Evolutionary conservation across 768 basidiomycete species (phyloP).

Genomic region (Tubosaeta brunneosetosa): DNA sequence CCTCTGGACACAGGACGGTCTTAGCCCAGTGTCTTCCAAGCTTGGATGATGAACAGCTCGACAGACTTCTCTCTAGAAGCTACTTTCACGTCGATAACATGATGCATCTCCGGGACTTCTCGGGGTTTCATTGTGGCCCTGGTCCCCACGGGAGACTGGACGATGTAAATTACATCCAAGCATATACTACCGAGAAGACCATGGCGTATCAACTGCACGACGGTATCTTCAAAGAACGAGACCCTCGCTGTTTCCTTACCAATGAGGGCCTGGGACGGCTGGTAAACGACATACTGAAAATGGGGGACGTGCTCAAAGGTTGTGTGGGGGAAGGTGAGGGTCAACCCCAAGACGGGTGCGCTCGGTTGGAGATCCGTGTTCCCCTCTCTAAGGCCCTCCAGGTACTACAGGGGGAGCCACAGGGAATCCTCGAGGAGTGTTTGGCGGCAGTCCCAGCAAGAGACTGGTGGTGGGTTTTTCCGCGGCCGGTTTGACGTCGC

Average conservation of each 20-base stretch:
- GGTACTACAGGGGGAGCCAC: too few species aligned
- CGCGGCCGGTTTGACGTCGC: too few species aligned
- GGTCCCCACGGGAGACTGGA: not conserved
- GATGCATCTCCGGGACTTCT: constrained; percentile 7
- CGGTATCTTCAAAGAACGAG: not conserved
- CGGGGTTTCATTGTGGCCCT: not conserved
- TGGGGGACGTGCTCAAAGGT: not conserved
- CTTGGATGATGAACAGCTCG: not conserved
- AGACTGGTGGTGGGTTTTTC: too few species aligned
- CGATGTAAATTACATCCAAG: not conserved
- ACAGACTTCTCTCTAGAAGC: not conserved
- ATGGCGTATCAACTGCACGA: constrained; percentile 10
- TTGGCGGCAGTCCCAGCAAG: too few species aligned
- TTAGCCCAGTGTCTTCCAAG: not conserved
- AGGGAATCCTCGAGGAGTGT: too few species aligned
- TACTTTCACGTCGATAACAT: not conserved
- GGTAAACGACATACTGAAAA: too few species aligned
- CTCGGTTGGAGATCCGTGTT: not conserved
- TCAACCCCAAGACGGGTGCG: not conserved
- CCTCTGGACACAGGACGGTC: not conserved
- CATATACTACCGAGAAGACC: constrained; percentile 6
- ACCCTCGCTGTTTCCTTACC: not conserved
- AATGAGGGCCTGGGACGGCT: too few species aligned
- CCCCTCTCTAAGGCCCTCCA: not conserved
- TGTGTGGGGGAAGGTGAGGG: constrained; percentile 1